Evolutionary conservation across 1,139 yeast genomes (phyloP).

Genomic region (Protomyces macrosporus): DNA sequence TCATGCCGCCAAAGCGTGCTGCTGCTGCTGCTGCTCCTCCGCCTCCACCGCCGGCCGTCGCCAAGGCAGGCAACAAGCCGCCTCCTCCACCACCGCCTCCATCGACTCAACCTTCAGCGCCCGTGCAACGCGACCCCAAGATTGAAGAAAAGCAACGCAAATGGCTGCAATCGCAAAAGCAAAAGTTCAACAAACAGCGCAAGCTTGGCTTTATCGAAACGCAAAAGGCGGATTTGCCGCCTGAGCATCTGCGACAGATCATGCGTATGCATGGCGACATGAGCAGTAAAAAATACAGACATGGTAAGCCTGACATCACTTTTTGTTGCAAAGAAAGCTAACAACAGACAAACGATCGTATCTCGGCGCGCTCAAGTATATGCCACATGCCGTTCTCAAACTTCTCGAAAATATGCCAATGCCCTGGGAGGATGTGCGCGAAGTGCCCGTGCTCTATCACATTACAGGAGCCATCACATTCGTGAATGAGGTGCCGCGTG

Average conservation of each 20-base stretch:
- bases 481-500: constrained; percentile 87
- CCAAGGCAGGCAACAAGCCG: background rate
- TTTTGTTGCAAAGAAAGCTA: background rate
- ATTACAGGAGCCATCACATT: constrained; percentile 91
- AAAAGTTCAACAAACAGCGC: constrained; percentile 44
- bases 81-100: constrained; percentile 31
- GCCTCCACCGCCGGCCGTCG: background rate
- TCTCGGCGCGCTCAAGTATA: constrained; percentile 82
- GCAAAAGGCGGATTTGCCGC: constrained; percentile 80
- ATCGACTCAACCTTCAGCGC: constrained; percentile 21
- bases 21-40: background rate
- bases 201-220: constrained; percentile 49
- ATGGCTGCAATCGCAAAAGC: constrained; percentile 66
- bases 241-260: constrained; percentile 75
- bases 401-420: constrained; percentile 94
- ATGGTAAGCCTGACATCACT: constrained; percentile 40
- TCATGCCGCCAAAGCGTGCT: background rate
- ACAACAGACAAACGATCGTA: constrained; percentile 62
- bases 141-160: constrained; percentile 47
- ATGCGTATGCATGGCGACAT: constrained; percentile 81
- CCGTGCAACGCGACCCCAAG: constrained; percentile 25
- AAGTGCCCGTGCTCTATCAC: constrained; percentile 84
- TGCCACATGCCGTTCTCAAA: constrained; percentile 92
- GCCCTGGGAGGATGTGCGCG: constrained; percentile 90
- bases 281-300: constrained; percentile 71